Evolutionary conservation across 2,329 filamentous ascomycete genomes (phyloP), one percentile per base, ranked within the genome.

Genomic region (Chaetothyriales sp.): DNA sequence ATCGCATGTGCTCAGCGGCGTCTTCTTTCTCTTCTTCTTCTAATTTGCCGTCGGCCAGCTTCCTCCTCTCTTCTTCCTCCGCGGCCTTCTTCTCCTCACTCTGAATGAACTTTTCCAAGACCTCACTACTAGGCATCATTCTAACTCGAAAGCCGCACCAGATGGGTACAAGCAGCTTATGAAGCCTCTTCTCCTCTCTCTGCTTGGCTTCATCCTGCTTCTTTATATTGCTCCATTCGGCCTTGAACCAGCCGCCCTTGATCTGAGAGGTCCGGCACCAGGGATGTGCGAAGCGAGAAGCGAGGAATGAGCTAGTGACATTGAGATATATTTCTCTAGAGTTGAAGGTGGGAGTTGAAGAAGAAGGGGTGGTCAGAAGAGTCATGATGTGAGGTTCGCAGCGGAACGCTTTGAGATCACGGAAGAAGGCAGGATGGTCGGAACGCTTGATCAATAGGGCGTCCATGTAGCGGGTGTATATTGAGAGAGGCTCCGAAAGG

Each of bases 111-210:
- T 55, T 45, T 13, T 52, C 50, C 25, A 60, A 20, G 6, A 57
- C 47, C 10, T 56, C 56, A 20, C 54, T 45, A 2, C 45, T 53
- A 4, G 58, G 58, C 44, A 61, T 60, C 59, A 61, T 61, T 9
- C 54, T 48, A 18, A 54, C 51, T 22, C 54, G 52, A 45, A 61
- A 59, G 2, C 55, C 54, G 44, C 60, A 60, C 59, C 59, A 61
- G 29, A 61, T 57, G 4, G 59, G 59, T 20, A 61, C 59, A 15
- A 61, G 56, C 28, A 61, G 53, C n/a, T 54, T 55, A 48, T 61
- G 58, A 20, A 61, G 44, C 43, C 54, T 52, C n/a, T 58, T 52
- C 46, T 60, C 56, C 45, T 61, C 58, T 10, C 52, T 51, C 45
- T 55, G 44, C 49, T 18, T 46, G 52, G 52, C 47, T 53, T 54